Base-by-base conservation (phyloP, 306 rosid species). In the Lathyrus tuberosus region DNA sequence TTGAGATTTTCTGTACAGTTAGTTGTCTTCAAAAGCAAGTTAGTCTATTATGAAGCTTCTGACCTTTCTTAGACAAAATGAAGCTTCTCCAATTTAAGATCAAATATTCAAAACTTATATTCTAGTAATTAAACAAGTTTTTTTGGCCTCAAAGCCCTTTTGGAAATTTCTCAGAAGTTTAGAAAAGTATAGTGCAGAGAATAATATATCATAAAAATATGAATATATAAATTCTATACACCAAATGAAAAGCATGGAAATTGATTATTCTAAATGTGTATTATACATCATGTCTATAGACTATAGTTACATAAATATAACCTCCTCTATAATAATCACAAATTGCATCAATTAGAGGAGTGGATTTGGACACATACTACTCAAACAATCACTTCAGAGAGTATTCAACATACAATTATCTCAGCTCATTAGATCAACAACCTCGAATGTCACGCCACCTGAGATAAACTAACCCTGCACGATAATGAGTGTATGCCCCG, bases 371-470 rank as follows among this genome's bases (percentile, higher is more conserved):
- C 10, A 48, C 24, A 63, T 8, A 43, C 49, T 16, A 44, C 13
- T 47, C 10, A 18, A 26, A 46, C 63, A 57, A 57, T 13, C 53
- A 77, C 47, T 68, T 58, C 48, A 65, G 35, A 65, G 37, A 70
- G 49, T 42, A 74, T 48, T 71, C 22, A 24, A 60, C 51, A 18
- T 52, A 57, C 1, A 65, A 40, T 78, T 37, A 22, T 15, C 56
- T 46, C 61, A 62, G 72, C 46, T 62, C 43, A 57, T 43, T 4
- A 53, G 62, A 70, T 82, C 87, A 87, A 77, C 97, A 94, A 61
- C 99, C 99, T 46, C 78, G 84, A 33, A 86, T 81, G 67, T 94
- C 99, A 0, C 99, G 90, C 99, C 99, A 91, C 67, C 86, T 82
- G 73, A 94, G 96, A 80, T 94, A 91, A 60, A 94, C 85, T n/a